phyloP scores from a whole-genome alignment of 2,329 filamentous ascomycete species.

The Diplocarpon rosae region DNA sequence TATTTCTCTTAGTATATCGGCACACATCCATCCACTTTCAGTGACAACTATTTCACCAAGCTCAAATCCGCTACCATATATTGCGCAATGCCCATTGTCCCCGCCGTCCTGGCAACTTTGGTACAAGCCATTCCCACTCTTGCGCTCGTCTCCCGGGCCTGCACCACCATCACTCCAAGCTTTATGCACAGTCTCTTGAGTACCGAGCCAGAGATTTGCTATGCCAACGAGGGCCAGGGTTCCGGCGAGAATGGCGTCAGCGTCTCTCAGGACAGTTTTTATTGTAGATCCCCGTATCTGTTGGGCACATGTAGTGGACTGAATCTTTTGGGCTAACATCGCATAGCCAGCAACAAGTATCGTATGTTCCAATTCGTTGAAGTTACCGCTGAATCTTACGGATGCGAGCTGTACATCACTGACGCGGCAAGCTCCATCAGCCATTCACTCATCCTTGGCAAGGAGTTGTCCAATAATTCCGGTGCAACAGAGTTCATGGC shows the following conservation, averaged over 20 bases:
- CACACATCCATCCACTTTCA: not conserved
- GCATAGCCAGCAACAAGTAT: slow-evolving; percentile 1
- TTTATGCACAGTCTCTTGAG: slow-evolving; percentile 3
- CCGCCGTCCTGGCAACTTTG: slow-evolving; percentile 1
- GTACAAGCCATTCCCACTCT: slow-evolving; percentile 2
- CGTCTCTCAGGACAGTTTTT: slow-evolving; percentile 1
- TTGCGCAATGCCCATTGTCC: not conserved
- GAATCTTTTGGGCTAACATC: not conserved
- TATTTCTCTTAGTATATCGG: not conserved
- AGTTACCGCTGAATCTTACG: slow-evolving; percentile 4
- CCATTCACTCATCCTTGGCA: too few species aligned
- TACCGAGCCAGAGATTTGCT: slow-evolving; percentile 2
- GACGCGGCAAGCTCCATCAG: not conserved
- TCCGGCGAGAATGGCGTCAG: not conserved
- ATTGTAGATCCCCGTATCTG: not conserved
- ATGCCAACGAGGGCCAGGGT: not conserved
- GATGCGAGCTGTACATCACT: slow-evolving; percentile 10
- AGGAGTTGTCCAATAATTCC: too few species aligned
- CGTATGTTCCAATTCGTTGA: slow-evolving; percentile 6
- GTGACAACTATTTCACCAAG: not conserved
- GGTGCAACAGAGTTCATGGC: not conserved
- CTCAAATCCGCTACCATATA: not conserved
- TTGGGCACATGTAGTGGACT: too few species aligned
- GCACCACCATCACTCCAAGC: slow-evolving; percentile 7
- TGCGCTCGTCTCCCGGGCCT: slow-evolving; percentile 3